These are phyloP conservation scores for Aaosphaeria arxii DNA, from an alignment of 2,329 filamentous ascomycete species.

Conservation along the genomic window DNA sequence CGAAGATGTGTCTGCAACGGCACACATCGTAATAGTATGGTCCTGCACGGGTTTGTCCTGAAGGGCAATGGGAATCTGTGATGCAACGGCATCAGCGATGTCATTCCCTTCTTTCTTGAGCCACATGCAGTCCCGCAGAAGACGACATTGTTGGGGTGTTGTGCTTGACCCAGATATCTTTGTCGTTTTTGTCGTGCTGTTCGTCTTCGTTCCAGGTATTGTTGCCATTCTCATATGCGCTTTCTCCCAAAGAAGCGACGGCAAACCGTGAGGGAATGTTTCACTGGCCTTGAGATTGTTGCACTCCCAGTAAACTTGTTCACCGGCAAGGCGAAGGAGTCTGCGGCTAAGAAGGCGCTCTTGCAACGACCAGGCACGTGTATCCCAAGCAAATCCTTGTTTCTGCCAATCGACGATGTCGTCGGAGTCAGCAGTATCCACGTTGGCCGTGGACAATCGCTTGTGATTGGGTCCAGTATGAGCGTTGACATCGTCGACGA, in stretches of 20 bases:
- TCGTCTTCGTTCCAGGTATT: constrained; percentile 6
- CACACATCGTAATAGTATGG: too few species aligned
- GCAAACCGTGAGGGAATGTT: constrained; percentile 32
- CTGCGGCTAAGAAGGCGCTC: constrained; percentile 34
- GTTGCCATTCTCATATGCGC: constrained; percentile 12
- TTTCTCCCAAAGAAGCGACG: constrained; percentile 36
- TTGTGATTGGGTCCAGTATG: background rate
- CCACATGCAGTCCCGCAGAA: constrained; percentile 17
- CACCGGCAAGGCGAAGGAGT: constrained; percentile 27
- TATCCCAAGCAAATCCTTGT: constrained; percentile 31
- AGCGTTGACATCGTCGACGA: constrained; percentile 14
- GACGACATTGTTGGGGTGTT: background rate
- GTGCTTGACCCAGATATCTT: background rate
- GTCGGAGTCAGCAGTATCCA: background rate
- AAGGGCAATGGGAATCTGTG: constrained; percentile 7
- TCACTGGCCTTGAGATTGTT: constrained; percentile 35
- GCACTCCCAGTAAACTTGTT: constrained; percentile 39
- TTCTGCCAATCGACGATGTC: constrained; percentile 8
- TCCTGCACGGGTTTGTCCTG: too few species aligned
- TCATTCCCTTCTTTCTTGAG: constrained; percentile 19
- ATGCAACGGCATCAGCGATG: constrained; percentile 11
- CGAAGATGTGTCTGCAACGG: too few species aligned
- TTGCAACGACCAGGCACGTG: constrained; percentile 34
- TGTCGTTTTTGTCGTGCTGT: background rate
- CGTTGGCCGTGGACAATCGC: background rate